Conservation (phyloP, 768 basidiomycete species). For the Suillus hirtellus region DNA sequence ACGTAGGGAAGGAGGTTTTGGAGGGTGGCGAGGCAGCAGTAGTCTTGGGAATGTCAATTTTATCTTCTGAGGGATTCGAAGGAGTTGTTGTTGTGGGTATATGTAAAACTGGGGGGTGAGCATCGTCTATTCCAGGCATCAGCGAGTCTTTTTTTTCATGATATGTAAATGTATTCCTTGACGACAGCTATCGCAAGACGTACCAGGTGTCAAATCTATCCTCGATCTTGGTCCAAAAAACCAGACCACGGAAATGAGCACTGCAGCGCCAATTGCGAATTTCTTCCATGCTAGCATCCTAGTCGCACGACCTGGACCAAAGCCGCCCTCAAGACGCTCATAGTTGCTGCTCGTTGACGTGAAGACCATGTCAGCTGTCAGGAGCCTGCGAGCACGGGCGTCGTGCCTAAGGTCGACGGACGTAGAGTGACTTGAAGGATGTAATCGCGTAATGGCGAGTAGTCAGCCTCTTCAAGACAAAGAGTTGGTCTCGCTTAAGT, state of each 20-base stretch:
- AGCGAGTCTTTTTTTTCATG: constrained; percentile 16
- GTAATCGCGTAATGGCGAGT: constrained; percentile 23
- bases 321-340: constrained; percentile 62
- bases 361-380: constrained; percentile 22
- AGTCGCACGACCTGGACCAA: constrained; percentile 46
- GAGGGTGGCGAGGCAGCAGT: constrained; percentile 5
- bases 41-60: not conserved
- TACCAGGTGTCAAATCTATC: constrained; percentile 22
- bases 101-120: constrained; percentile 23
- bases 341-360: constrained; percentile 46
- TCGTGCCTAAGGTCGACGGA: constrained; percentile 28
- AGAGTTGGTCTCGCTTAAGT: not conserved
- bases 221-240: constrained; percentile 54
- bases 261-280: constrained; percentile 57
- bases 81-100: constrained; percentile 15
- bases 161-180: constrained; percentile 21
- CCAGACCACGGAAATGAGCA: constrained; percentile 63
- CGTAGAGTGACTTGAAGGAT: constrained; percentile 26
- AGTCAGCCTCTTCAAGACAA: not conserved
- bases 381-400: constrained; percentile 24
- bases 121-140: constrained; percentile 22
- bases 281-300: constrained; percentile 60
- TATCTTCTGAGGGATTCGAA: not conserved
- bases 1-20: constrained; percentile 38
- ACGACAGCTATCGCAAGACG: constrained; percentile 23